Evolutionary conservation across 164 flowering plant species (phyloP).

Genomic region (Platanus orientalis): DNA sequence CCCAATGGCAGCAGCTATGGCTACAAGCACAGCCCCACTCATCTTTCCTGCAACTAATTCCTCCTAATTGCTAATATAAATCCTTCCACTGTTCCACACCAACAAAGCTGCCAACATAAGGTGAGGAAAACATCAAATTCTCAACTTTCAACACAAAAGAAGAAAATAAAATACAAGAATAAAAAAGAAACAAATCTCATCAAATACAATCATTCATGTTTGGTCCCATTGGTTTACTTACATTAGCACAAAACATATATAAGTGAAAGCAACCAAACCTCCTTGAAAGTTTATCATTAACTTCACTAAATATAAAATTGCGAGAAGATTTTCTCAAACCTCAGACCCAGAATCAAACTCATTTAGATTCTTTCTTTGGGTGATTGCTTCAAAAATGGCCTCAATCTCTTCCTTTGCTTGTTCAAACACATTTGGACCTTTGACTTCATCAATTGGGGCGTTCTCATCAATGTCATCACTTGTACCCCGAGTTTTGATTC

Average conservation of each 20-base stretch:
- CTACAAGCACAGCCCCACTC: too few species aligned
- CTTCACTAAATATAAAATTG: constrained; percentile 10
- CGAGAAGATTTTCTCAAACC: constrained; percentile 26
- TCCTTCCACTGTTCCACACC: too few species aligned
- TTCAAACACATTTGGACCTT: constrained; percentile 55
- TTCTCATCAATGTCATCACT: constrained; percentile 59
- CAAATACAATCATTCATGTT: not conserved
- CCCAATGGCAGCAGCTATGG: too few species aligned
- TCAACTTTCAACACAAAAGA: not conserved
- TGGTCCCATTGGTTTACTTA: not conserved
- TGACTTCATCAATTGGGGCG: constrained; percentile 56
- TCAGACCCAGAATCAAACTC: constrained; percentile 20
- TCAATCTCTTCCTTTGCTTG: constrained; percentile 72
- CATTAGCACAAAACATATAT: not conserved
- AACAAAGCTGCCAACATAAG: not conserved
- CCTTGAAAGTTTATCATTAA: constrained; percentile 11
- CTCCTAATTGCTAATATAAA: too few species aligned
- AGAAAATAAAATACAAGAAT: too few species aligned
- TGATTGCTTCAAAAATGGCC: constrained; percentile 46
- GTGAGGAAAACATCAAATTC: not conserved
- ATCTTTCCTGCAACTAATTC: too few species aligned
- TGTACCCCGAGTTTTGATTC: constrained; percentile 72
- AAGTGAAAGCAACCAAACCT: not conserved
- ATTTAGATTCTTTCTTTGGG: constrained; percentile 47
- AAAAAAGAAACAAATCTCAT: not conserved